phyloP scores from a whole-genome alignment of 805 yeast genomes.

The Lachancea meyersii region DNA sequence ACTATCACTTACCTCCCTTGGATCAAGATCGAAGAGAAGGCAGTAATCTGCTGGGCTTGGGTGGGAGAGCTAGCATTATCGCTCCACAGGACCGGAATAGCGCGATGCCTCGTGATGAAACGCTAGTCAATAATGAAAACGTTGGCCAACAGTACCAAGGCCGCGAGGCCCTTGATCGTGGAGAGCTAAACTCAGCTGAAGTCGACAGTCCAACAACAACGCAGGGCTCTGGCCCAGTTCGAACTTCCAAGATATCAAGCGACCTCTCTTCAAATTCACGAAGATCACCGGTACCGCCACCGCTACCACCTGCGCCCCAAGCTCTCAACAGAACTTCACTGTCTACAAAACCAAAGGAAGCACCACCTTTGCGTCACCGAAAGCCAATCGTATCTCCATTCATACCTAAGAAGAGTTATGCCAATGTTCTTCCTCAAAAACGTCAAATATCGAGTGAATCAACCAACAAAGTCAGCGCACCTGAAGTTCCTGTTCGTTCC shows the following conservation, averaged over 20 bases:
- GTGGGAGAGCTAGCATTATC: not conserved
- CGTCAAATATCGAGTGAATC: constrained; percentile 14
- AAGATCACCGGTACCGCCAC: constrained; percentile 5
- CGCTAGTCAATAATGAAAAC: not conserved
- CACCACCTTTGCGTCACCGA: constrained; percentile 9
- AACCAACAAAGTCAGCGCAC: not conserved
- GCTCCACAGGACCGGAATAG: not conserved
- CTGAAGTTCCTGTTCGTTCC: not conserved
- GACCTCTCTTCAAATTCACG: not conserved
- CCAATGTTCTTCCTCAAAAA: constrained; percentile 26
- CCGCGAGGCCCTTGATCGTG: not conserved
- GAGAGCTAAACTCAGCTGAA: too few relatives aligned
- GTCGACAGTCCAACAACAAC: not conserved
- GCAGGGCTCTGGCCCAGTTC: not conserved
- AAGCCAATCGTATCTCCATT: constrained; percentile 28
- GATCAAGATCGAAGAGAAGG: not conserved
- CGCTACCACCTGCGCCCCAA: constrained; percentile 10
- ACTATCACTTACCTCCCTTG: not conserved
- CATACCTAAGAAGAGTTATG: constrained; percentile 29
- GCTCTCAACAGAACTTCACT: not conserved
- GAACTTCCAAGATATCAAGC: not conserved
- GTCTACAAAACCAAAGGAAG: not conserved
- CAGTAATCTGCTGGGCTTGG: constrained; percentile 4
- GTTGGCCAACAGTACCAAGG: too few relatives aligned
- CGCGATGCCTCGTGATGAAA: not conserved